These are phyloP conservation scores for Linderniella brevidens DNA, from an alignment of 257 asterid species.

Conservation along the genomic window DNA sequence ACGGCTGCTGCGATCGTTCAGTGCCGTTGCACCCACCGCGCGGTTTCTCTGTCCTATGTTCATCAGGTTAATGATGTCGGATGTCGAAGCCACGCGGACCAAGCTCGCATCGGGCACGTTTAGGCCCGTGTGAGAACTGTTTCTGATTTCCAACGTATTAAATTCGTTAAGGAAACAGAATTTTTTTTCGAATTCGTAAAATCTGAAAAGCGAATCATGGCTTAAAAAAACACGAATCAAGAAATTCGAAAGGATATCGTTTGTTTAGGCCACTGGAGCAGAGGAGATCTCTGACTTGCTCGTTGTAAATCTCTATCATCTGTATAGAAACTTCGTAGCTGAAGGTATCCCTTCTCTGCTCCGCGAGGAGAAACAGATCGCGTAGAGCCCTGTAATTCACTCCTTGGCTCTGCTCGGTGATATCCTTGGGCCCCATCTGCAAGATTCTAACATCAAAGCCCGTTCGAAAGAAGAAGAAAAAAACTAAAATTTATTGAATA, in stretches of 20 bases:
- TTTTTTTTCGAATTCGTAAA: too few relatives aligned
- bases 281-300: slow-evolving; percentile 7
- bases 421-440: slow-evolving; percentile 1
- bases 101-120: slow-evolving; percentile 85
- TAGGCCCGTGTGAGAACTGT: slow-evolving; percentile 78
- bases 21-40: slow-evolving; percentile 92
- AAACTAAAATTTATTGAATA: too few relatives aligned
- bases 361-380: slow-evolving; percentile 2
- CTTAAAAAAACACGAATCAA: not conserved
- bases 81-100: slow-evolving; percentile 50
- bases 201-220: not conserved
- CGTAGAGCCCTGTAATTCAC: slow-evolving; percentile 5
- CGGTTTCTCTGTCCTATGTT: slow-evolving; percentile 74
- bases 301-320: slow-evolving; percentile 7
- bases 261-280: not conserved
- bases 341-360: slow-evolving; percentile 2
- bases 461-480: too few relatives aligned
- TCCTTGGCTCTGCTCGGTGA: not conserved
- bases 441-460: not conserved
- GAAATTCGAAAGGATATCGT: slow-evolving; percentile 1
- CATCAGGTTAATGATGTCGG: slow-evolving; percentile 74
- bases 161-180: slow-evolving; percentile 13
- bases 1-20: slow-evolving; percentile 97
- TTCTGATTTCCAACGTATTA: slow-evolving; percentile 76
- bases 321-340: not conserved